phyloP scores from a whole-genome alignment of 2,329 filamentous ascomycete genomes.

The Clonostachys rosea region DNA sequence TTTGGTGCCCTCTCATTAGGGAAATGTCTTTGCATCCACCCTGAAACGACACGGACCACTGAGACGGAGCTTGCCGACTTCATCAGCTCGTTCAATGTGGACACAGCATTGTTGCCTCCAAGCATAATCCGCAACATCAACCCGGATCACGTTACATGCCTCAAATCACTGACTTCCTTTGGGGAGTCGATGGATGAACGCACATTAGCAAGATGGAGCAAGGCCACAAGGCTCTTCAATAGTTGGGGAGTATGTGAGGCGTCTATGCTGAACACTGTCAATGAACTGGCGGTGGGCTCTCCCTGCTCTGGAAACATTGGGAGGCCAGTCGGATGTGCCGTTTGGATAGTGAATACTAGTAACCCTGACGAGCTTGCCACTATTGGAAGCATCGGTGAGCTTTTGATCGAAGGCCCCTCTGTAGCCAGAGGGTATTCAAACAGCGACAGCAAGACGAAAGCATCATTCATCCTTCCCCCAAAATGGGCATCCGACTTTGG shows the following conservation, averaged over 20 bases:
- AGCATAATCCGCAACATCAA: neutral
- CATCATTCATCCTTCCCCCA: constrained; percentile 1
- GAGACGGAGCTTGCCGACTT: neutral
- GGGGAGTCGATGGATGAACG: neutral
- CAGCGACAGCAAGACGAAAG: too few relatives aligned
- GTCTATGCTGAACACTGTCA: neutral
- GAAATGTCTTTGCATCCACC: neutral
- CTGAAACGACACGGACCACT: neutral
- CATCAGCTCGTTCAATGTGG: neutral
- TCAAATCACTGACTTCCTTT: neutral
- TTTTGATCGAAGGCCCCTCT: neutral
- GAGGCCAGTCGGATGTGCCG: neutral
- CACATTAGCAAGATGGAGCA: neutral
- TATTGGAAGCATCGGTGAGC: neutral
- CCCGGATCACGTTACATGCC: neutral
- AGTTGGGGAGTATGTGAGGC: neutral
- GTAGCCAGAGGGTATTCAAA: neutral
- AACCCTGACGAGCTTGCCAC: neutral
- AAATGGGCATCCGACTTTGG: too few relatives aligned
- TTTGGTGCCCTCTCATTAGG: neutral
- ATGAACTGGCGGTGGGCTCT: neutral
- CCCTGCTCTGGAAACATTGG: neutral
- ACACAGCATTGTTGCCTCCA: neutral
- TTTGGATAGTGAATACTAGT: constrained; percentile 6
- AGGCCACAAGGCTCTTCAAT: neutral